Evolutionary conservation across 306 rosid species (phyloP).

Genomic region (Herpetospermum pedunculosum): DNA sequence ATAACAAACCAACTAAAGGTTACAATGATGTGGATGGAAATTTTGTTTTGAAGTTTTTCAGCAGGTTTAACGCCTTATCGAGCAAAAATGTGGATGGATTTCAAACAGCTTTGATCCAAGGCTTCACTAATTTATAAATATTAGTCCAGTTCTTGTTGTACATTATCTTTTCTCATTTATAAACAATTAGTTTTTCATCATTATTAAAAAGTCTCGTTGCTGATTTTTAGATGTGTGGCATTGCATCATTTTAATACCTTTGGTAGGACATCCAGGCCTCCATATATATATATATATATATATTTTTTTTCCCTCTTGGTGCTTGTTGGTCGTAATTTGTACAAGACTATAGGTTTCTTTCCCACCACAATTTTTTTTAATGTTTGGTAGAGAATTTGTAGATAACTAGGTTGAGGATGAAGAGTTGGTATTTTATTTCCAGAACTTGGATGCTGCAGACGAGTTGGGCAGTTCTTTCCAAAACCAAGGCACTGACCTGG

Average conservation of each 20-base stretch:
- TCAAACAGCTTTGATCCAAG: neutral
- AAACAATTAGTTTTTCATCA: neutral
- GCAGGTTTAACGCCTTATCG: neutral
- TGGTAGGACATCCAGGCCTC: neutral
- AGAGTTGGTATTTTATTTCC: conserved; percentile 19
- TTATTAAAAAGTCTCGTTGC: neutral
- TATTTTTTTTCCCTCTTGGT: neutral
- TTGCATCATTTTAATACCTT: neutral
- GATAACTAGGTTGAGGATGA: neutral
- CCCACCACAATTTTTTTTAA: neutral
- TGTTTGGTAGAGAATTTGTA: conserved; percentile 2
- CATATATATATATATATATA: too few species aligned
- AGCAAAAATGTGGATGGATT: neutral
- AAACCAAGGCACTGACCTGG: conserved; percentile 25
- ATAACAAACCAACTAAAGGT: neutral
- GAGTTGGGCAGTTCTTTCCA: conserved; percentile 30
- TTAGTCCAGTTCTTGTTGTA: neutral
- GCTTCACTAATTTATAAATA: neutral
- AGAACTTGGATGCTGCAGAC: conserved; percentile 62
- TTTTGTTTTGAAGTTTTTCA: neutral
- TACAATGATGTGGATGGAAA: neutral
- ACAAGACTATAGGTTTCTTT: neutral
- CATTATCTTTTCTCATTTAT: neutral
- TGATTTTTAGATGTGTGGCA: neutral
- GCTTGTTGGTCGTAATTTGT: neutral